phyloP scores from a whole-genome alignment of 345 rosid genomes.

The Boechera stricta region DNA sequence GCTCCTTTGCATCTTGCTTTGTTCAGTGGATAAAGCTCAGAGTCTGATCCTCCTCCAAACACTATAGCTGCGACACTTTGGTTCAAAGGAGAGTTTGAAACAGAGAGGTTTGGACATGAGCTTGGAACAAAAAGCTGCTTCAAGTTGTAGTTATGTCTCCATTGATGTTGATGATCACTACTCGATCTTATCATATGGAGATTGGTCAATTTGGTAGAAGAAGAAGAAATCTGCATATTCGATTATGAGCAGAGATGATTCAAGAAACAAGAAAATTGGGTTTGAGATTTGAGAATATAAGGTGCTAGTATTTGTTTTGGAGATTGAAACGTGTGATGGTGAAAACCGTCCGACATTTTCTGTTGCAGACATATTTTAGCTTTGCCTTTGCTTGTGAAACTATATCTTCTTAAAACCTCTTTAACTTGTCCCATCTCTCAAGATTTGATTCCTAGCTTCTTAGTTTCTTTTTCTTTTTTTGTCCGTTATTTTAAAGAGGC shows the following conservation, averaged over 20 bases:
- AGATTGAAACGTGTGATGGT: conserved; percentile 39
- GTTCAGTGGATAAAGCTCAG: conserved; percentile 73
- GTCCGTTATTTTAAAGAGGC: not conserved
- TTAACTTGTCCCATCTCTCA: conserved; percentile 35
- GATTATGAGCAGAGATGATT: conserved; percentile 25
- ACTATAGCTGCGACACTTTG: conserved; percentile 84
- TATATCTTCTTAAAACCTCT: conserved; percentile 39
- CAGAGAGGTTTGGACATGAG: conserved; percentile 42
- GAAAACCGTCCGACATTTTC: conserved; percentile 46
- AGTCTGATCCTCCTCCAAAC: conserved; percentile 76
- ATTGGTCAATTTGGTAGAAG: conserved; percentile 32
- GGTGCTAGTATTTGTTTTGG: conserved; percentile 8
- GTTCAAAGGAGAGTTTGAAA: conserved; percentile 48
- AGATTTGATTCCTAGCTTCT: conserved; percentile 46
- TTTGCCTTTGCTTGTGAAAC: conserved; percentile 48
- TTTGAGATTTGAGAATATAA: conserved; percentile 36
- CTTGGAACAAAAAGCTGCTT: conserved; percentile 39
- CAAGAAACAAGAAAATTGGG: conserved; percentile 10
- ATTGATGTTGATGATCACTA: conserved; percentile 24
- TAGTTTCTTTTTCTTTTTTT: not conserved
- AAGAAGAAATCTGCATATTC: conserved; percentile 42
- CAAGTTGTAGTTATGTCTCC: conserved; percentile 39
- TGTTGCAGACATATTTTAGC: conserved; percentile 41
- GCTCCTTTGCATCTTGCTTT: conserved; percentile 87
- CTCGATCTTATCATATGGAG: conserved; percentile 34